A percentile compares a stretch with the other conserved stretches of the same genome.
Conservation (phyloP, 1,139 yeast species). For the Lodderomyces orthopsilosis region DNA sequence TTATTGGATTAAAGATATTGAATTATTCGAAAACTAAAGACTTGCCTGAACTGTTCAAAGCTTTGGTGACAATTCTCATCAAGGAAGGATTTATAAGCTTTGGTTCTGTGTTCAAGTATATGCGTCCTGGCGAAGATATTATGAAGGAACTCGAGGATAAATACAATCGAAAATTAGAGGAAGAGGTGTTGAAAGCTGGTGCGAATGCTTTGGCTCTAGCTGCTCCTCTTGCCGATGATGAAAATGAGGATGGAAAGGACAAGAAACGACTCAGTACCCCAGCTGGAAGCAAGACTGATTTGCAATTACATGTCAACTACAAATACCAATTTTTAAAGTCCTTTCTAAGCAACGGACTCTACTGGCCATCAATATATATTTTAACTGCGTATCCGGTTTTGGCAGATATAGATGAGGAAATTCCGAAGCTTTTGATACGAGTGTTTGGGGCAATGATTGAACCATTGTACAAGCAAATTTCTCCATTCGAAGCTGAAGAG, state of each 20-base stretch:
- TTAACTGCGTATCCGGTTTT: slow-evolving; percentile 63
- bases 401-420: slow-evolving; percentile 52
- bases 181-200: slow-evolving; percentile 59
- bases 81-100: slow-evolving; percentile 68
- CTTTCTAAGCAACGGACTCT: slow-evolving; percentile 60
- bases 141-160: slow-evolving; percentile 42
- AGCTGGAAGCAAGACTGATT: slow-evolving; percentile 7
- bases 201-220: slow-evolving; percentile 86
- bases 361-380: slow-evolving; percentile 61
- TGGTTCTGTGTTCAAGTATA: slow-evolving; percentile 56
- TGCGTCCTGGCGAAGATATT: slow-evolving; percentile 46
- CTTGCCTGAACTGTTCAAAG: slow-evolving; percentile 46
- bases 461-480: slow-evolving; percentile 42
- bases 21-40: slow-evolving; percentile 30
- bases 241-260: slow-evolving; percentile 24
- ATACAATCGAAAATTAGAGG: slow-evolving; percentile 54
- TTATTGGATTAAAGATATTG: slow-evolving; percentile 57
- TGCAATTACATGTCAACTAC: slow-evolving; percentile 21
- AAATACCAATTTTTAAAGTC: slow-evolving; percentile 46
- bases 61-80: slow-evolving; percentile 54
- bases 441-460: slow-evolving; percentile 49
- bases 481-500: slow-evolving; percentile 20
- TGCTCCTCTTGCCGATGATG: slow-evolving; percentile 75
- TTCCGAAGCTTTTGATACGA: slow-evolving; percentile 49
- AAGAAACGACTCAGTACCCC: slow-evolving; percentile 16